Evolutionary conservation across 805 yeast genomes (phyloP), one percentile per base, ranked within the genome.

Genomic region (Sporopachydermia quercuum): DNA sequence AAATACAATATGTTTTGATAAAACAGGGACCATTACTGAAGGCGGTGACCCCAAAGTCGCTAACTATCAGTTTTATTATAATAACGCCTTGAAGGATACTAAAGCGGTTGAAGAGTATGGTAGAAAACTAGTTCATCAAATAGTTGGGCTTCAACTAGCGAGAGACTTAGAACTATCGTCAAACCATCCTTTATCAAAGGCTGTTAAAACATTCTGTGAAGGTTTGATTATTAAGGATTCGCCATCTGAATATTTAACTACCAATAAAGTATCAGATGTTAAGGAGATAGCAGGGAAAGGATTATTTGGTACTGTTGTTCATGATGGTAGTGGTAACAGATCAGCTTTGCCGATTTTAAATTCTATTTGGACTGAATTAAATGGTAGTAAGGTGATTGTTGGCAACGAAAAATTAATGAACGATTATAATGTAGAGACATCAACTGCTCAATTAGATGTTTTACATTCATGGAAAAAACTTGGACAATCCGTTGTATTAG

Each of bases 1-100:
- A 18, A 70, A 73, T 40, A 68, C 75, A 30, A 70, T 79, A 5
- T 79, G 86, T 47, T 80, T 80, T 51, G 91, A 80, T 56, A 80
- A 80, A 47, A 80, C 89, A 0, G 91, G 89, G 1, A 80, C 91
- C 0, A 59, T 80, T 46, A 80, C 91, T 0, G 59, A 57, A 42
- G 75, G 75, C 16, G 83, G 83, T 1, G 71, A 71, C 27, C 64
- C 75, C 35, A 59, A 59, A 37, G 68, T 80, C 8, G 73, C 80
- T 0, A 72, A 78, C 47, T 66, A 57, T 49, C 55, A 63, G 3
- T 47, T 62, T 35, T 51, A 47, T 16, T 37, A 39, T 15, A 46
- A 49, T 33, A 38, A 43, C 13, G 30, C 19, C 5, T 23, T 54
- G 15, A 45, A 40, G 23, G 36, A 41, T n/a, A 41, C 52, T 37